A percentile compares a stretch with the other conserved stretches of the same genome.
These are phyloP conservation scores for Calonectria fujianensis DNA, from an alignment of 2,329 filamentous ascomycete species.

Conservation along the genomic window DNA sequence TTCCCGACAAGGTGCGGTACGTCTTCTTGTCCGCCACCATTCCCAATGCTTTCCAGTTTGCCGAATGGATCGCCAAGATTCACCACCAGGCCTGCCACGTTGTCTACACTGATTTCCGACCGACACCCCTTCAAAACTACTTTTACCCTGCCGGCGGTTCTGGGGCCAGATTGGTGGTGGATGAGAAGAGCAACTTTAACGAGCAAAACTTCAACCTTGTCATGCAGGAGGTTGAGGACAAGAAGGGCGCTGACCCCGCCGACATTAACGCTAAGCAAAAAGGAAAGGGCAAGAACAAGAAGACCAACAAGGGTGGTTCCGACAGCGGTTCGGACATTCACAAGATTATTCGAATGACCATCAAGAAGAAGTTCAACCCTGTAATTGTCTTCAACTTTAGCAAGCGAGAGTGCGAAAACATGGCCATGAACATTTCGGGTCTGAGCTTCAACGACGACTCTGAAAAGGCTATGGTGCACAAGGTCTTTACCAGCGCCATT, in stretches of 20 bases:
- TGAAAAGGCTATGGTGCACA: constrained; percentile 94
- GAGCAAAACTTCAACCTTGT: constrained; percentile 98
- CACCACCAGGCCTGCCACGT: constrained; percentile 99
- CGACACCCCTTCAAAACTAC: constrained; percentile 97
- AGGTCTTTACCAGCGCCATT: constrained; percentile 95
- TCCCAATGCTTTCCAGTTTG: constrained; percentile 98
- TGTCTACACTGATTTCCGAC: constrained; percentile 98
- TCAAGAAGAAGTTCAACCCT: constrained; percentile 97
- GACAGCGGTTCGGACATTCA: constrained; percentile 88
- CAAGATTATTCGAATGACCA: constrained; percentile 99
- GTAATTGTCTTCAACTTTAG: constrained; percentile 99
- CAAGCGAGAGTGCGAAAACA: constrained; percentile 95
- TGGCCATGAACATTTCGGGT: constrained; percentile 89
- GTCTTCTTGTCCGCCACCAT: constrained; percentile 99
- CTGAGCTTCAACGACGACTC: constrained; percentile 97
- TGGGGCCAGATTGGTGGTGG: constrained; percentile 94
- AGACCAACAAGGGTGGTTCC: constrained; percentile 89
- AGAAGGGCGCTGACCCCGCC: constrained; percentile 87
- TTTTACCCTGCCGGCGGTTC: constrained; percentile 96
- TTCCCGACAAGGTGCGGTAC: constrained; percentile 98
- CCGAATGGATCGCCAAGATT: constrained; percentile 99
- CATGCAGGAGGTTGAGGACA: constrained; percentile 92
- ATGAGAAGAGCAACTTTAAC: constrained; percentile 96
- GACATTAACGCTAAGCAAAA: constrained; percentile 87
- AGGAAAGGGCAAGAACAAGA: constrained; percentile 94